Evolutionary conservation across 495 filamentous ascomycete genomes (phyloP).

Genomic region (Talaromyces proteolyticus): DNA sequence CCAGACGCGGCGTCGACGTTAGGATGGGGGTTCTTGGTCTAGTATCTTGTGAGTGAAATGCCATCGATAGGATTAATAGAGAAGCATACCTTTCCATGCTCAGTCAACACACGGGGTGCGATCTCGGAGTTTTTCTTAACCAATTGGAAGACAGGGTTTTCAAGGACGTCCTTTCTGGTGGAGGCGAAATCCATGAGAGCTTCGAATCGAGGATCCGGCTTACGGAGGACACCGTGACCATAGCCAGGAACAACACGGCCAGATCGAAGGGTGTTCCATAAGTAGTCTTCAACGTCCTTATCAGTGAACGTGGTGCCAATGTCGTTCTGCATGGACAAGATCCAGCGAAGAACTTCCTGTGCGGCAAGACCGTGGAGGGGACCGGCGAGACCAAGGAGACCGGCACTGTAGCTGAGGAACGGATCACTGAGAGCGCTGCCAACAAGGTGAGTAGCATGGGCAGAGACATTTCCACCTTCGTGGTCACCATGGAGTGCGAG

Average conservation of each 20-base stretch:
- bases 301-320: constrained; percentile 77
- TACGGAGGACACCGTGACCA: constrained; percentile 96
- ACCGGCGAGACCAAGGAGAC: constrained; percentile 90
- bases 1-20: constrained; percentile 92
- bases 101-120: constrained; percentile 78
- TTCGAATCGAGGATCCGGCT: constrained; percentile 93
- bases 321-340: constrained; percentile 84
- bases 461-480: constrained; percentile 96
- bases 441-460: constrained; percentile 94
- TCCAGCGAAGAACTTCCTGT: constrained; percentile 95
- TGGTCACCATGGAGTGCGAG: constrained; percentile 96
- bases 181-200: constrained; percentile 94
- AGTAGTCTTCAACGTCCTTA: constrained; percentile 73
- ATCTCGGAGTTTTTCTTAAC: constrained; percentile 80
- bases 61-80: not conserved
- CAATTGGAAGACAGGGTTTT: constrained; percentile 86
- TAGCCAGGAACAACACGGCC: constrained; percentile 95
- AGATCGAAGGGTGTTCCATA: constrained; percentile 89
- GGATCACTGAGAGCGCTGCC: constrained; percentile 94
- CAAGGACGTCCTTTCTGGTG: constrained; percentile 73
- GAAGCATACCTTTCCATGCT: constrained; percentile 74
- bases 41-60: constrained; percentile 8
- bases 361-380: constrained; percentile 93
- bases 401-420: constrained; percentile 92
- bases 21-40: constrained; percentile 96